Evolutionary conservation across 2,329 filamentous ascomycete genomes (phyloP), one percentile per base, ranked within the genome.

Genomic region (Trichoderma atroviride): DNA sequence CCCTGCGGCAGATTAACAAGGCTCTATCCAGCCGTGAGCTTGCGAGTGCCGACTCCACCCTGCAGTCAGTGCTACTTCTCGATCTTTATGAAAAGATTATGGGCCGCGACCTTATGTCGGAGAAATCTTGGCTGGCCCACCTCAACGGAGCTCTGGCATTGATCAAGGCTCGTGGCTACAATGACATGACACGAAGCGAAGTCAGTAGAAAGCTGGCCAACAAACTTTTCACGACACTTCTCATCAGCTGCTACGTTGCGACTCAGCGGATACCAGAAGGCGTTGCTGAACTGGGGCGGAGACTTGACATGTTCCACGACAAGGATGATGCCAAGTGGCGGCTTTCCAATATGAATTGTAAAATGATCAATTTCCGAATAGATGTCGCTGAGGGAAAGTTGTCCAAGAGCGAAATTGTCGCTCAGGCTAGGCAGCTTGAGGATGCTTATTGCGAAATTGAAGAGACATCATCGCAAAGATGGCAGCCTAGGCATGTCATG

Each of bases 41-140:
- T 2, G 64, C 71, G 0, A 31, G 55, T 11, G 47, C 67, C 2
- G 72, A 74, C 10, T 72, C 70, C 19, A 71, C 70, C 4, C 62
- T 76, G 0, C 75, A 76, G 53, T 72, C 75, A 2, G 67, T 75
- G 2, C 60, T 76, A 6, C 71, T 76, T 11, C 73, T 76, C 7
- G 75, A 76, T 47, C 71, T 75, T 40, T 76, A 74, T 55, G 75
- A 76, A 70, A 76, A 76, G 68, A 73, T 76, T 53, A 71, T 72
- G 31, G 68, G 70, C 6, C 72, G 73, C 9, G 63, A 72, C 5
- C 69, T 53, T 3, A n/a, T 27, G 3, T 47, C 57, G 1, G 56
- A 65, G 1, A 40, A 62, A 2, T 63, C 73, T 2, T 74, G 73
- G 72, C 60, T 70, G 65, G 75, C 71, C 43, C 75, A 76, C 16